These are phyloP conservation scores for Thielaviopsis cerberus DNA, from an alignment of 2,329 filamentous ascomycete species.

Conservation along the genomic window DNA sequence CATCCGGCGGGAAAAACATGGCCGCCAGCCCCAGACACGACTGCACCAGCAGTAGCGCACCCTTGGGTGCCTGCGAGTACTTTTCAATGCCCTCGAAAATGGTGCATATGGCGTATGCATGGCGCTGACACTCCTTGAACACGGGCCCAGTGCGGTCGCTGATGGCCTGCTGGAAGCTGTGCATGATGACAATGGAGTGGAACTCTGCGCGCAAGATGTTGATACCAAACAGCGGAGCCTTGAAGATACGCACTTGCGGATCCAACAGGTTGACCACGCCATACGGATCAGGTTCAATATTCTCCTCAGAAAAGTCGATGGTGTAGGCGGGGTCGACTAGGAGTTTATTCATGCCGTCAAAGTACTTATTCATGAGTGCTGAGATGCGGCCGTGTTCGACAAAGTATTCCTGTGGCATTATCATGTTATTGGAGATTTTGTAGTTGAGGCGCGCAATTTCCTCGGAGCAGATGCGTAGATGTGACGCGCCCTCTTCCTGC, in stretches of 20 bases:
- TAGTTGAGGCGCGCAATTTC: conserved; percentile 68
- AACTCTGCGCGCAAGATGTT: conserved; percentile 63
- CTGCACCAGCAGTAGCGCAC: conserved; percentile 54
- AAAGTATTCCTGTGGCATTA: conserved; percentile 46
- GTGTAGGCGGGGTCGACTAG: conserved; percentile 35
- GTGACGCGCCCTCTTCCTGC: conserved; percentile 47
- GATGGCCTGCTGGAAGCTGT: conserved; percentile 50
- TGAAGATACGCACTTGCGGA: conserved; percentile 53
- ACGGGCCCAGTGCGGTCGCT: conserved; percentile 32
- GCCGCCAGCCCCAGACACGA: conserved; percentile 57
- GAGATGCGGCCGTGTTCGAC: conserved; percentile 39
- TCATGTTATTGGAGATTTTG: conserved; percentile 42
- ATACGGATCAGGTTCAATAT: conserved; percentile 6
- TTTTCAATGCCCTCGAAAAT: conserved; percentile 61
- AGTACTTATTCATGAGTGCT: conserved; percentile 30
- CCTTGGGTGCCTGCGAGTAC: conserved; percentile 51
- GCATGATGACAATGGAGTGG: conserved; percentile 63
- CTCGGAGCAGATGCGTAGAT: conserved; percentile 53
- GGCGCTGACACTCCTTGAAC: conserved; percentile 34
- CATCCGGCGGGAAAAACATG: conserved; percentile 62
- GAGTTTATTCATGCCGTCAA: conserved; percentile 38
- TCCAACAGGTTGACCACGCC: conserved; percentile 48
- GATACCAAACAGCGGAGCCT: conserved; percentile 50
- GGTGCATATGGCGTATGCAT: conserved; percentile 55
- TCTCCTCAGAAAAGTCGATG: conserved; percentile 39